Percentiles rank a stretch among this genome's conserved stretches.
Conservation (phyloP, 106 monocot genomes). For the Amphibolis antarctica region DNA sequence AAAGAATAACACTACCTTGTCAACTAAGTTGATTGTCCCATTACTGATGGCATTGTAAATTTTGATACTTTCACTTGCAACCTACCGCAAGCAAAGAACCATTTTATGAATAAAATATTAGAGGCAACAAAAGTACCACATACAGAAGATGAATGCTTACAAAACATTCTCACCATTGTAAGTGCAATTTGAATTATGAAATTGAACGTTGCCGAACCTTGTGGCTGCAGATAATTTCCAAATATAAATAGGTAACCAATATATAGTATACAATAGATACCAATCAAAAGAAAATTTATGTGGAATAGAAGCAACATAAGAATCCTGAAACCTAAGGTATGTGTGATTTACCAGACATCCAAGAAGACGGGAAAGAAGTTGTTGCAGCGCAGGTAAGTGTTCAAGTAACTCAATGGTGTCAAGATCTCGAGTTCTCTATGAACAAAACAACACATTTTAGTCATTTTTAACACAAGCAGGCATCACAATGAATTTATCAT, state of each 20-base stretch:
- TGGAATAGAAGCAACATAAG: background rate
- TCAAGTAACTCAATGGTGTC: slow-evolving; percentile 75
- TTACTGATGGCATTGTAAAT: slow-evolving; percentile 75
- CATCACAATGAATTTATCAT: background rate
- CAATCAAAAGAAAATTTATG: background rate
- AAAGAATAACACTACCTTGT: slow-evolving; percentile 54
- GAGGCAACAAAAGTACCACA: background rate
- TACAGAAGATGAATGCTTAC: background rate
- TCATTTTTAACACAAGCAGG: background rate
- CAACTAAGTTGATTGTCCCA: slow-evolving; percentile 83
- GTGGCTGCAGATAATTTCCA: slow-evolving; percentile 58
- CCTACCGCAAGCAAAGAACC: slow-evolving; percentile 23
- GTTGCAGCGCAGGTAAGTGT: slow-evolving; percentile 78
- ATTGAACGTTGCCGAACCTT: slow-evolving; percentile 68
- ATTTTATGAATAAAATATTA: background rate
- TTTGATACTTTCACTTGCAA: slow-evolving; percentile 78
- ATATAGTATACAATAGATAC: background rate
- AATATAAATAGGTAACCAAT: background rate
- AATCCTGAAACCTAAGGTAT: slow-evolving; percentile 2
- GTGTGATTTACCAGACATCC: slow-evolving; percentile 56
- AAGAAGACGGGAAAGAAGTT: slow-evolving; percentile 74
- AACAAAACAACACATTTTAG: background rate
- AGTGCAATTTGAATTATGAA: slow-evolving; percentile 77
- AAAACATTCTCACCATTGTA: slow-evolving; percentile 43
- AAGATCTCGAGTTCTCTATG: slow-evolving; percentile 64